Percentiles rank a stretch among this genome's conserved stretches.
These are phyloP conservation scores for Nakazawaea laoshanensis DNA, from an alignment of 805 yeast genomes.

Conservation along the genomic window DNA sequence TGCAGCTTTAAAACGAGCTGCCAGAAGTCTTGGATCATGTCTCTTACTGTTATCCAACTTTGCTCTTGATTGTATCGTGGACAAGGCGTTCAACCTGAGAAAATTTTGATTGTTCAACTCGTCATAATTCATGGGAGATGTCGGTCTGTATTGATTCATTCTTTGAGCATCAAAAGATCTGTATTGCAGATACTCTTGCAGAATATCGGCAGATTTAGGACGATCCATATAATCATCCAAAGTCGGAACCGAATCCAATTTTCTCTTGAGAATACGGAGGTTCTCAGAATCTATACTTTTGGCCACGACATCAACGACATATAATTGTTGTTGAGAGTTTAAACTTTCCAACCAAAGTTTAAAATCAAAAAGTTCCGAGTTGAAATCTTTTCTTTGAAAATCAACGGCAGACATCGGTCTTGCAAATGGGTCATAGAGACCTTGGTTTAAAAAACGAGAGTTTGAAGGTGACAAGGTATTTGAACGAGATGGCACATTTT, in stretches of 20 bases:
- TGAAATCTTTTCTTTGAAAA: conserved; percentile 7
- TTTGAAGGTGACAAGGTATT: conserved; percentile 8
- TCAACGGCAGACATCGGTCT: conserved; percentile 10
- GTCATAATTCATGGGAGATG: conserved; percentile 14
- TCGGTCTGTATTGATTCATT: conserved; percentile 11
- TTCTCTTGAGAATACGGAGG: conserved; percentile 7
- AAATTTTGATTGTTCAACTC: conserved; percentile 23
- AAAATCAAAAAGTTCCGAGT: conserved; percentile 9
- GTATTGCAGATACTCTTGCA: conserved; percentile 2
- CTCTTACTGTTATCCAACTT: conserved; percentile 12
- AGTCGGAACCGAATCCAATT: conserved; percentile 5
- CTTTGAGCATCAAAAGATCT: background rate
- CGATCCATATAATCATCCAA: conserved; percentile 14
- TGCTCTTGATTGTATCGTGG: conserved; percentile 48
- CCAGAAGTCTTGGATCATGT: conserved; percentile 12
- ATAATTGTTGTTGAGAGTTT: conserved; percentile 10
- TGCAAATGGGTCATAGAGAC: background rate
- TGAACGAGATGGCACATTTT: conserved; percentile 4
- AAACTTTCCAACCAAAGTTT: conserved; percentile 10
- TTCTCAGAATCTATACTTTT: conserved; percentile 9
- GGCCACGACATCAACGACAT: conserved; percentile 10
- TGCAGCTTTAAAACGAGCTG: background rate
- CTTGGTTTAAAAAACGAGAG: conserved; percentile 10
- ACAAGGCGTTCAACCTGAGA: conserved; percentile 58
- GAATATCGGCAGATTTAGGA: conserved; percentile 32